Percentiles rank a stretch among this genome's conserved stretches.
Conservation (phyloP, 805 yeast species). For the Cyberlindnera misumaiensis region DNA sequence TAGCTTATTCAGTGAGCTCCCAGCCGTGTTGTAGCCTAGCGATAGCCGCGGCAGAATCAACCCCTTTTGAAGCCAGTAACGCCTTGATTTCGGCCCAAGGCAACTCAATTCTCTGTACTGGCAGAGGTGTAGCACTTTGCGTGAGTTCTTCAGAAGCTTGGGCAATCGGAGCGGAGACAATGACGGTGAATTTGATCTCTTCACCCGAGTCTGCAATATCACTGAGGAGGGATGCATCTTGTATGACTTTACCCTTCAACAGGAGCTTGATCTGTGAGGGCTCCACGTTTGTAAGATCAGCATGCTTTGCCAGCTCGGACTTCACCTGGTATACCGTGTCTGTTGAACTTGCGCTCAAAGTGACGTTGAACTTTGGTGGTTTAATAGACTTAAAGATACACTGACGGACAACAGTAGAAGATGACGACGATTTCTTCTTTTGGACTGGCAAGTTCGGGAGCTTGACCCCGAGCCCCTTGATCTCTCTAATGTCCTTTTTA, state of each 20-base stretch:
- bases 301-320: constrained; percentile 19
- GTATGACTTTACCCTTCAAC: constrained; percentile 56
- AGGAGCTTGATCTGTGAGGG: constrained; percentile 40
- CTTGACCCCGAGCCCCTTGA: constrained; percentile 7
- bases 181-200: constrained; percentile 35
- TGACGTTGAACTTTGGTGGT: constrained; percentile 56
- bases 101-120: constrained; percentile 6
- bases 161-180: constrained; percentile 22
- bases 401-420: neutral
- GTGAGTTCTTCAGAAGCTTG: neutral
- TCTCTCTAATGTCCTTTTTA: constrained; percentile 11
- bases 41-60: constrained; percentile 24
- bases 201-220: constrained; percentile 22
- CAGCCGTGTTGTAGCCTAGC: constrained; percentile 34
- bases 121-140: neutral
- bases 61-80: constrained; percentile 29
- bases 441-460: constrained; percentile 41
- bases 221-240: constrained; percentile 39
- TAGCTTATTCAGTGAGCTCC: constrained; percentile 26
- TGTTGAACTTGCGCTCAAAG: constrained; percentile 18
- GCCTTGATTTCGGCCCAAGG: constrained; percentile 42
- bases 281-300: constrained; percentile 27
- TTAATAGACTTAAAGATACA: constrained; percentile 58
- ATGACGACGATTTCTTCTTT: constrained; percentile 17
- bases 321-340: constrained; percentile 30